Evolutionary conservation across 2,329 filamentous ascomycete genomes (phyloP), one percentile per base, ranked within the genome.

Genomic region (Xylariales sp.): DNA sequence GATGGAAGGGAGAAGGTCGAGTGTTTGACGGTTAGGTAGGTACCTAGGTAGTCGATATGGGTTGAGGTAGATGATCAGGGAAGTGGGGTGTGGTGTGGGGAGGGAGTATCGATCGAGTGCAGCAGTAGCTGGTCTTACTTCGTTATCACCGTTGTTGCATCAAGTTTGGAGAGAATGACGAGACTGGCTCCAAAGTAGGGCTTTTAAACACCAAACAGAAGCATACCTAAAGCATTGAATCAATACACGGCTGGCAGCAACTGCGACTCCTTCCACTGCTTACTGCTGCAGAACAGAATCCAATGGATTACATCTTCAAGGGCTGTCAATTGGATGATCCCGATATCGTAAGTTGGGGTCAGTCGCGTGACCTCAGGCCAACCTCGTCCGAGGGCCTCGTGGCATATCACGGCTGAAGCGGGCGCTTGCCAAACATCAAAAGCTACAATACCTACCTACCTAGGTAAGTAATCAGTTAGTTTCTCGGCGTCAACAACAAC

Each of bases 331-430:
- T 37, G 34, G 11, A 37, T 37, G 34, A 37, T 37, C 20, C 34
- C 34, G 34, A 27, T 24, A 21, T 37, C 34, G 34, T 37, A 37
- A 37, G 34, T 37, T 32, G 28, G 38, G 29, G 28, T 18, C 38
- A 40, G 38, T 40, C 38, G 38, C 38, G 38, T 40, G 38, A 40
- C 38, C 38, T 40, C 38, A 40, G 38, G 38, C n/a, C 28, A 33
- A 33, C 21, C 20, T 33, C 29, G 38, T 25, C 36, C 31, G 25
- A 22, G 27, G 31, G 18, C 36, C 36, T 24, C 36, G 36, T 39
- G 36, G 31, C 24, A 24, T 29, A 29, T 19, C n/a, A 38, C 35
- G 35, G 35, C 15, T 38, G 11, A 15, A 38, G 21, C 35, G 35
- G 35, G 22, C 35, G 19, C 22, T n/a, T n/a, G n/a, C n/a, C n/a